Base-by-base conservation (phyloP, 805 yeast genomes). In the Yamadazyma endophytica region DNA sequence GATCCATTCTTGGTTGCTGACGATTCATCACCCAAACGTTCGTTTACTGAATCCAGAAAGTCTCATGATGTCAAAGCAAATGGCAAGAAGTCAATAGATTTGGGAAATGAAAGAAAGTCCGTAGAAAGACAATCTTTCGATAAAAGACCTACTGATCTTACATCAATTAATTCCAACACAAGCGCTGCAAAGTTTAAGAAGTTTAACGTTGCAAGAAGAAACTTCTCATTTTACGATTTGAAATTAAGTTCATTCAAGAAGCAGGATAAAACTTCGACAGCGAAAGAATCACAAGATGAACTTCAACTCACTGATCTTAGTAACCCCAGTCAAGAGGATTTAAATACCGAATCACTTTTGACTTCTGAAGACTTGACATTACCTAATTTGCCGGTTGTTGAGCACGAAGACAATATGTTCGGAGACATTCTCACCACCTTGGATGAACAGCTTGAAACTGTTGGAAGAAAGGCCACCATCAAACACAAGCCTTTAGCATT, bases 381-480 rank as follows among this genome's bases (percentile, higher is more conserved):
- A 9, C 32, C 32, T n/a, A 37, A 45, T 24, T 40, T 58, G 17
- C 62, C 62, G 2, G 38, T 42, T 11, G 38, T 57, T 29, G 61
- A 56, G 28, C 38, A 46, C 6, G 63, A 56, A 9, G 43, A 42
- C 11, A 31, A 46, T 28, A 40, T 54, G 39, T 57, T 58, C 35
- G 56, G 48, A 26, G 64, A 58, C 17, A 35, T 58, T 35, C 39
- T 58, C 41, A 23, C 19, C 8, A 45, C 47, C 8, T 52, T 58
- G 32, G 57, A 56, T 34, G 56, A 46, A 15, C 45, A 44, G 24
- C 41, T 54, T 15, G 43, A 42, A 6, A 32, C 27, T 16, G 49
- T 36, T 8, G 43, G 45, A 11, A 20, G 38, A 21, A 39, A 31
- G 24, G 33, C 29, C 7, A 35, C 26, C 2, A 13, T 32, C 7